These are phyloP conservation scores for Suillus occidentalis DNA, from an alignment of 768 basidiomycete species.

Conservation along the genomic window DNA sequence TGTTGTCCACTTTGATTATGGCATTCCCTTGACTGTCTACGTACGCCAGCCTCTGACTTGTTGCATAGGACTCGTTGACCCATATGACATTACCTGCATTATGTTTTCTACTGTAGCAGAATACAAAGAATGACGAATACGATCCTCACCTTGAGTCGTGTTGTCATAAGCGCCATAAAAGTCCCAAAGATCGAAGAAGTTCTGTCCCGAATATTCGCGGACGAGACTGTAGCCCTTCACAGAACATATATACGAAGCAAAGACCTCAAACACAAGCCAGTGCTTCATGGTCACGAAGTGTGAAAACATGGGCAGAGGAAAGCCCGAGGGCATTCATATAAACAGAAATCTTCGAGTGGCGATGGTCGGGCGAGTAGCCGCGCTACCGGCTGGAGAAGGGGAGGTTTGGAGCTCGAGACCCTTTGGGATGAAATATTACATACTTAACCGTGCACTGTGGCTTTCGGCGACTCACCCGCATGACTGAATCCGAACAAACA, in stretches of 20 bases:
- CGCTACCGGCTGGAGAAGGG: neutral
- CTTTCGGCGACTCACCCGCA: neutral
- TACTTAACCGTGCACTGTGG: neutral
- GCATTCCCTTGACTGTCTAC: constrained; percentile 61
- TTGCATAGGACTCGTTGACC: constrained; percentile 48
- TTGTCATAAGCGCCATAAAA: constrained; percentile 54
- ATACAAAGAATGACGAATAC: constrained; percentile 22
- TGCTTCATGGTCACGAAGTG: constrained; percentile 14
- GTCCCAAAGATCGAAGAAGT: constrained; percentile 57
- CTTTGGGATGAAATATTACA: neutral
- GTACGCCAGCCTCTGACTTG: constrained; percentile 52
- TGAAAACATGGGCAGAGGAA: neutral
- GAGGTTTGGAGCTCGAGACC: neutral
- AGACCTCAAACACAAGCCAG: constrained; percentile 4
- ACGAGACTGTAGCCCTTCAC: constrained; percentile 36
- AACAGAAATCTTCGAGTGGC: constrained; percentile 9
- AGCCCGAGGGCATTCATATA: constrained; percentile 4
- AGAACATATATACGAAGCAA: constrained; percentile 8
- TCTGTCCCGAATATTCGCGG: constrained; percentile 44
- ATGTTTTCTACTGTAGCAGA: constrained; percentile 2
- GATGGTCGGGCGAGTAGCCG: neutral
- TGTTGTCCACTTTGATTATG: constrained; percentile 75
- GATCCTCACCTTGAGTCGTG: constrained; percentile 37
- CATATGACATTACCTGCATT: constrained; percentile 62
- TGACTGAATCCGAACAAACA: neutral